Base-by-base conservation (phyloP, 345 rosid genomes). In the Nasturtium officinale region DNA sequence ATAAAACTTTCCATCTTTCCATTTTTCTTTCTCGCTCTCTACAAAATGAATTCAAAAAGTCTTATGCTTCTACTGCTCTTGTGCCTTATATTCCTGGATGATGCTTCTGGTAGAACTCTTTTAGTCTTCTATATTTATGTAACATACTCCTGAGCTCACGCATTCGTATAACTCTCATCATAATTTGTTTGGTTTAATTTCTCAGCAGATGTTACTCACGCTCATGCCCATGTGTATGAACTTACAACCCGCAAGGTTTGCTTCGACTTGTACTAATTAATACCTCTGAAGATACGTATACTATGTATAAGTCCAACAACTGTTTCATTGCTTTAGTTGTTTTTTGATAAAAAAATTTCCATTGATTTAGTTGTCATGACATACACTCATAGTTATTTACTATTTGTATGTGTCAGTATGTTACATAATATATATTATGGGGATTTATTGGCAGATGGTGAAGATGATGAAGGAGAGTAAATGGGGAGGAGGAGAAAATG, bases 231-330 rank as follows among this genome's bases (percentile, higher is more conserved):
- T 50, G 64, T 57, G 13, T 29, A 65, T 21, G 66, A 70, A 35
- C 78, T 45, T 65, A 38, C 46, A 28, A 61, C 21, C 55, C 74
- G 85, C 77, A 82, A 82, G 83, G 85, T 30, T 23, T 2, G 25
- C 25, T 23, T 23, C 2, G 25, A 23, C 25, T 23, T 23, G 25
- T 23, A 23, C 25, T 23, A 23, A 23, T 23, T 23, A 23, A 23
- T 23, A 23, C 25, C 25, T 23, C 25, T 23, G 25, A 23, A 23
- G 25, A 23, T 23, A 23, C 25, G 2, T 23, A 23, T 23, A 23
- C 2, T 23, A 2, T 23, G 25, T 23, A 1, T 2, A 23, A 23
- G 25, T 23, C 25, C 25, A 23, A 23, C 25, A 23, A 52, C 60
- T 58, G 57, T 61, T 50, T 61, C 16, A 61, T 69, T 59, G 50